Conservation (phyloP, 2,329 filamentous ascomycete species). For the Fusarium sterilihyphosum region DNA sequence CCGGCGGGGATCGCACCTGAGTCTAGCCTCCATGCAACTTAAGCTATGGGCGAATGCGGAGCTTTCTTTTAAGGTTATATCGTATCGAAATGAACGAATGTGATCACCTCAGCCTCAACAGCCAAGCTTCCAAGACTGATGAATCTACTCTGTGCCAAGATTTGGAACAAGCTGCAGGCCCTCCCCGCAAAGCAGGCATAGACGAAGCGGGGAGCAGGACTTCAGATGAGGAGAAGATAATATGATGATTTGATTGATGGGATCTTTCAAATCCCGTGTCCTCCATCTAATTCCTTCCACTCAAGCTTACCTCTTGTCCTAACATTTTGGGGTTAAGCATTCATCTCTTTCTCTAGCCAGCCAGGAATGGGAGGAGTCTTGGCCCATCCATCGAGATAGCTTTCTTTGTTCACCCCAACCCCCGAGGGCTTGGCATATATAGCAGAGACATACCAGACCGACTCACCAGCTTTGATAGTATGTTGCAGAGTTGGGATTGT, state of each 20-base stretch:
- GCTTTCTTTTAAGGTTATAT: slow-evolving; percentile 26
- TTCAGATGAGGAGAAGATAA: slow-evolving; percentile 28
- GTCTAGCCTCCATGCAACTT: slow-evolving; percentile 11
- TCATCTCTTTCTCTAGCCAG: slow-evolving; percentile 68
- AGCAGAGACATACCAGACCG: slow-evolving; percentile 74
- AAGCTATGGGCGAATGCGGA: slow-evolving; percentile 16
- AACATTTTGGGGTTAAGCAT: slow-evolving; percentile 32
- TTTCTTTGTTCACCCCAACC: slow-evolving; percentile 59
- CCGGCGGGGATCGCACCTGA: slow-evolving; percentile 23
- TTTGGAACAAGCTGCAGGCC: slow-evolving; percentile 8
- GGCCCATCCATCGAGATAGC: slow-evolving; percentile 70
- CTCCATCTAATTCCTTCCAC: slow-evolving; percentile 23
- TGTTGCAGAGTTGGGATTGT: slow-evolving; percentile 75
- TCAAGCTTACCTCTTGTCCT: not conserved
- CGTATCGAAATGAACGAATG: slow-evolving; percentile 14
- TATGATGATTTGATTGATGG: slow-evolving; percentile 41
- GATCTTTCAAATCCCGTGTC: slow-evolving; percentile 21
- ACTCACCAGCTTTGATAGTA: slow-evolving; percentile 66
- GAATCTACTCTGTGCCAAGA: slow-evolving; percentile 28
- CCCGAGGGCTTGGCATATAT: slow-evolving; percentile 75
- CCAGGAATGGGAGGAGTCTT: slow-evolving; percentile 65
- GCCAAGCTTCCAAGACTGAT: slow-evolving; percentile 23
- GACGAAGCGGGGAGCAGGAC: slow-evolving; percentile 16
- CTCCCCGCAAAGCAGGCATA: slow-evolving; percentile 26
- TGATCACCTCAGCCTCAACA: slow-evolving; percentile 31